A percentile compares a stretch with the other conserved stretches of the same genome.
Evolutionary conservation across 441 rosid genomes (phyloP).

Genomic region (Erodium trifolium): DNA sequence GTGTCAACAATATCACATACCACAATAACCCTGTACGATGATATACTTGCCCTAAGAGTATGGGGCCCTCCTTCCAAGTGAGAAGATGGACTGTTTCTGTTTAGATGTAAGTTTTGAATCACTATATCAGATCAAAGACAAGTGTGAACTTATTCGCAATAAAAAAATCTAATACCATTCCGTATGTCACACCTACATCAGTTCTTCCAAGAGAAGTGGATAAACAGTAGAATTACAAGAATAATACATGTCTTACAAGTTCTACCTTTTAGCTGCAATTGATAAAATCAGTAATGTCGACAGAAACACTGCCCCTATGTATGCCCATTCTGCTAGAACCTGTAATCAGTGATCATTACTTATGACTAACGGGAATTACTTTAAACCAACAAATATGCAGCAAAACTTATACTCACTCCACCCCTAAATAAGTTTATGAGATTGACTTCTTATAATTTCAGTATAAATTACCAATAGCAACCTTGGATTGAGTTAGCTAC

Average conservation of each 20-base stretch:
- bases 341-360: constrained; percentile 19
- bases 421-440: background rate
- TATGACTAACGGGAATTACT: background rate
- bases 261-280: constrained; percentile 65
- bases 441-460: no score
- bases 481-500: no score
- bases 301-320: constrained; percentile 30
- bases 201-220: constrained; percentile 1
- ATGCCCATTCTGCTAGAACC: constrained; percentile 72
- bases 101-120: constrained; percentile 15
- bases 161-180: background rate
- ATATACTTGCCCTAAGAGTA: constrained; percentile 46
- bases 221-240: background rate
- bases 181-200: background rate
- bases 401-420: background rate
- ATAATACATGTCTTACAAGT: constrained; percentile 30
- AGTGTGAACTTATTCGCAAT: background rate
- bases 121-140: constrained; percentile 13
- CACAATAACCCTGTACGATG: constrained; percentile 62
- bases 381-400: background rate
- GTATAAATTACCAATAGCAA: no score
- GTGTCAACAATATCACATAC: constrained; percentile 28
- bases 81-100: constrained; percentile 35
- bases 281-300: constrained; percentile 27
- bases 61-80: constrained; percentile 28